These are phyloP conservation scores for Phytophthora capsici DNA, from an alignment of 352 stramenopile species.

Conservation along the genomic window DNA sequence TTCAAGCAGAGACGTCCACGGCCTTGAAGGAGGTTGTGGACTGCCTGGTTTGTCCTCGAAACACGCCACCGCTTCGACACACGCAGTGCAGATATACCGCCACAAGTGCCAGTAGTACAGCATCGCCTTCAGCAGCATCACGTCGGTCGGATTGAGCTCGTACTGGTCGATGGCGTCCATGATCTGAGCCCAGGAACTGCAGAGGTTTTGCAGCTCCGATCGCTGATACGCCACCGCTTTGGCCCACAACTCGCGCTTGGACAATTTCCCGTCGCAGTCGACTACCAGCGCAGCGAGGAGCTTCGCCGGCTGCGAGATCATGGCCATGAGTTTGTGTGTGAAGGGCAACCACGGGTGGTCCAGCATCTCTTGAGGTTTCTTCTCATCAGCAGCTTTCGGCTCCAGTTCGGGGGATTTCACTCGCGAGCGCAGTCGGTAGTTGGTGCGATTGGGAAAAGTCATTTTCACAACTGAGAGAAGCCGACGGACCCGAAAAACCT, in stretches of 20 bases:
- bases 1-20: slow-evolving; percentile 22
- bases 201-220: slow-evolving; percentile 36
- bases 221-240: slow-evolving; percentile 48
- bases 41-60: slow-evolving; percentile 40
- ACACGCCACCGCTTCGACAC: slow-evolving; percentile 45
- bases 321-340: slow-evolving; percentile 47
- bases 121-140: slow-evolving; percentile 62
- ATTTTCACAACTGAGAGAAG: slow-evolving; percentile 48
- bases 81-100: slow-evolving; percentile 50
- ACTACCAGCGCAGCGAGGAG: slow-evolving; percentile 57
- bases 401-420: slow-evolving; percentile 27
- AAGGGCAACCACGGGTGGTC: slow-evolving; percentile 44
- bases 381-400: background rate
- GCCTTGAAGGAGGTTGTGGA: slow-evolving; percentile 9
- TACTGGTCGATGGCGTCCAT: slow-evolving; percentile 27
- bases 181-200: slow-evolving; percentile 39
- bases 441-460: slow-evolving; percentile 59
- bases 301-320: slow-evolving; percentile 55
- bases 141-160: slow-evolving; percentile 39
- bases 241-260: slow-evolving; percentile 36
- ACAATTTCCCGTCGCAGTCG: slow-evolving; percentile 23
- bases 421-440: slow-evolving; percentile 36
- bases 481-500: slow-evolving; percentile 30
- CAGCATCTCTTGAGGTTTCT: slow-evolving; percentile 4
- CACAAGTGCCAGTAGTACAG: slow-evolving; percentile 68